A percentile compares a stretch with the other conserved stretches of the same genome.
phyloP scores from a whole-genome alignment of 305 asterid genomes.

The Fraxinus xanthoxyloides region DNA sequence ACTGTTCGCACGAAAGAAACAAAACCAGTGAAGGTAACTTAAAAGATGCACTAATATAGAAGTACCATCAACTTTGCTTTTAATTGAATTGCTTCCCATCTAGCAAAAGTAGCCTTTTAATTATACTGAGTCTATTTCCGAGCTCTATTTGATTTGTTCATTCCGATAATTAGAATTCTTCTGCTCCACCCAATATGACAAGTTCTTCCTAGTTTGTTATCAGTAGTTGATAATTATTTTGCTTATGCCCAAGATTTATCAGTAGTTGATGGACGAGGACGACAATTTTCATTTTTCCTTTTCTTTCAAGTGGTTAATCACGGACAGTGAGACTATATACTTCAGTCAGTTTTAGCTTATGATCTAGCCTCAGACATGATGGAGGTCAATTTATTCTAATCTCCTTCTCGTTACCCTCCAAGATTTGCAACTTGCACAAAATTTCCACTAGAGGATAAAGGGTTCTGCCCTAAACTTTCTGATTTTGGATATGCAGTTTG shows the following conservation, averaged over 20 bases:
- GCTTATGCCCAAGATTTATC: background rate
- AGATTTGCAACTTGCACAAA: background rate
- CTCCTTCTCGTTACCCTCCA: background rate
- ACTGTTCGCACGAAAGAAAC: no score
- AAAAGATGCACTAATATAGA: no score
- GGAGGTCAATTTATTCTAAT: background rate
- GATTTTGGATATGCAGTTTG: background rate
- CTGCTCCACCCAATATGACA: background rate
- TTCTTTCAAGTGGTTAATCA: background rate
- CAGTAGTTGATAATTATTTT: background rate
- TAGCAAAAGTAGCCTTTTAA: background rate
- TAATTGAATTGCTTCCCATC: no score
- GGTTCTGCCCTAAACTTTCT: background rate
- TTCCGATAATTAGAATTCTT: no score
- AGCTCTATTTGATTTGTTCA: background rate
- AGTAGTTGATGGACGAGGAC: background rate
- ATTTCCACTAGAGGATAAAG: background rate
- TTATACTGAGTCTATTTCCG: background rate
- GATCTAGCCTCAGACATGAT: background rate
- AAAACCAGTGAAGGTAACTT: no score
- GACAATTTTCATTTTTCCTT: background rate
- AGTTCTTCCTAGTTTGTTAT: background rate
- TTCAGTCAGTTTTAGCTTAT: background rate
- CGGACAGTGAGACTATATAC: background rate
- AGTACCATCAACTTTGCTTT: no score